phyloP scores from a whole-genome alignment of 2,329 filamentous ascomycete species.

The Tolypocladium endophyticum region DNA sequence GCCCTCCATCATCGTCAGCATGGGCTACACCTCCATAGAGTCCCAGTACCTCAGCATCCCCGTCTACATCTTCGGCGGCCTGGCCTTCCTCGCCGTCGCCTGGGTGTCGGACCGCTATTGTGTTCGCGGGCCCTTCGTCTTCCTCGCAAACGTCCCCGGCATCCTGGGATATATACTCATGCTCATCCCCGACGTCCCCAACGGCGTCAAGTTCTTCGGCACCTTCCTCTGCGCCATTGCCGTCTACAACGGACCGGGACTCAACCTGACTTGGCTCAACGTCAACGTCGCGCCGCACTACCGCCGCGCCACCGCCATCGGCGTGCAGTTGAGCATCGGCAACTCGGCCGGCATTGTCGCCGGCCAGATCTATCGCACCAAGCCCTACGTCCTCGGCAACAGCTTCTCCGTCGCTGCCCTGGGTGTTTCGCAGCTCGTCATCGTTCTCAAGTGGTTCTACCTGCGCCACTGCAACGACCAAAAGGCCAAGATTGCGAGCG shows the following conservation, averaged over 20 bases:
- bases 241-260: conserved; percentile 35
- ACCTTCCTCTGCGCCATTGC: conserved; percentile 36
- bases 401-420: conserved; percentile 14
- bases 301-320: conserved; percentile 33
- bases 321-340: conserved; percentile 32
- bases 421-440: conserved; percentile 21
- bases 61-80: conserved; percentile 40
- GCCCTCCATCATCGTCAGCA: conserved; percentile 40
- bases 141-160: conserved; percentile 39
- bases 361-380: conserved; percentile 23
- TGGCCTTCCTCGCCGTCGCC: conserved; percentile 32
- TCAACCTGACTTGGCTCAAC: conserved; percentile 36
- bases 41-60: conserved; percentile 45
- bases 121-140: conserved; percentile 35
- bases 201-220: conserved; percentile 38
- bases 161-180: conserved; percentile 39
- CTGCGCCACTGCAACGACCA: conserved; percentile 31
- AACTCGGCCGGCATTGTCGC: conserved; percentile 35
- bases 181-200: conserved; percentile 29
- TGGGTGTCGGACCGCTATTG: conserved; percentile 33
- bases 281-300: conserved; percentile 35
- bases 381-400: conserved; percentile 20
- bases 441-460: conserved; percentile 30
- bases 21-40: conserved; percentile 39
- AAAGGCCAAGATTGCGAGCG: conserved; percentile 21